phyloP scores from a whole-genome alignment of 2,329 filamentous ascomycete genomes.

The Penicillium sp. region DNA sequence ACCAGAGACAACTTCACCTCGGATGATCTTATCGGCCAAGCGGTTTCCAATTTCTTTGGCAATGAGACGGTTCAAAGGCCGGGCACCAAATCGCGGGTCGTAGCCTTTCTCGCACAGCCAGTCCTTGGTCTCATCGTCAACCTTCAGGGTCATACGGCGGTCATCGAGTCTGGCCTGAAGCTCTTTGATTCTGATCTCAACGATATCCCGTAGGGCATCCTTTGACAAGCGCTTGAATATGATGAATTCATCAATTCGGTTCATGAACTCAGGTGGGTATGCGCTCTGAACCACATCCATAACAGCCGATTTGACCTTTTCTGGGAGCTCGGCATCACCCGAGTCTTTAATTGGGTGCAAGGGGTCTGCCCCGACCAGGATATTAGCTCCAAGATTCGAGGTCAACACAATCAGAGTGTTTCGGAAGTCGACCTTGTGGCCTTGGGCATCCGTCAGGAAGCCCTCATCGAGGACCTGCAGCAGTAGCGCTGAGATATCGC shows the following conservation, averaged over 20 bases:
- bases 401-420: slow-evolving; percentile 97
- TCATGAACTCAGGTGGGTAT: slow-evolving; percentile 91
- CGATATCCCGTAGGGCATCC: slow-evolving; percentile 80
- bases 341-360: slow-evolving; percentile 63
- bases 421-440: slow-evolving; percentile 93
- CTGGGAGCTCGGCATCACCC: slow-evolving; percentile 65
- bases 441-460: slow-evolving; percentile 91
- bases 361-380: slow-evolving; percentile 73
- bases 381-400: slow-evolving; percentile 89
- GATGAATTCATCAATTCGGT: slow-evolving; percentile 95
- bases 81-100: slow-evolving; percentile 84
- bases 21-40: slow-evolving; percentile 87
- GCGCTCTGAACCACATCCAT: slow-evolving; percentile 77
- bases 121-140: slow-evolving; percentile 68
- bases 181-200: slow-evolving; percentile 85
- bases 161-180: slow-evolving; percentile 80
- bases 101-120: slow-evolving; percentile 91
- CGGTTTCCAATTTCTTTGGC: slow-evolving; percentile 84
- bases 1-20: slow-evolving; percentile 73
- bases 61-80: slow-evolving; percentile 87
- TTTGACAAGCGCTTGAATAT: slow-evolving; percentile 84
- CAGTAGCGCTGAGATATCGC: slow-evolving; percentile 86
- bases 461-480: slow-evolving; percentile 95
- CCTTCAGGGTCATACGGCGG: slow-evolving; percentile 72
- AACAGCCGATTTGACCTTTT: slow-evolving; percentile 71